Evolutionary conservation across 768 basidiomycete genomes (phyloP), one percentile per base, ranked within the genome.

Genomic region (Kwoniella dendrophila): DNA sequence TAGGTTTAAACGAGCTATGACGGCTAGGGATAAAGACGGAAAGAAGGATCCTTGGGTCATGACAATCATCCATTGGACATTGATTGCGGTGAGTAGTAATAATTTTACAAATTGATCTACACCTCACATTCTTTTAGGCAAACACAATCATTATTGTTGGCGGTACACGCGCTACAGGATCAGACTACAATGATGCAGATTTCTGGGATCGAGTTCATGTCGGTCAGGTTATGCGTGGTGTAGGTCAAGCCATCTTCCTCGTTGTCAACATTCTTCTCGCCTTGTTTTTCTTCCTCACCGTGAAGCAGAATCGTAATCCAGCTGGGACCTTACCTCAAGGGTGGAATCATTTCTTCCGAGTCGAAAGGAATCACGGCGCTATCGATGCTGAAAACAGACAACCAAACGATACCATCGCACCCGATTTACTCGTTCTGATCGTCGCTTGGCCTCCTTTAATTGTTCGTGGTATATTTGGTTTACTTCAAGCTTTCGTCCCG

Each of bases 161-260:
- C 3, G 58, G 58, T 20, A 59, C 58, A n/a, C 30, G 58, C 30
- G 58, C 48, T 10, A 59, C 58, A 18, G 58, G 58, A 20, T 38
- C 34, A 4, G 50, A 45, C 20, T 29, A 47, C 47, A 58, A 22
- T 40, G 40, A 64, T 36, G 33, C 20, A 22, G 43, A 62, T 41
- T 67, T 63, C 36, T 63, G 61, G 27, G 22, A 62, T 1, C 30
- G 52, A 3, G 41, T 60, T 0, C 57, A 53, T 33, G 53, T 38
- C 30, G 62, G 66, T 6, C 41, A 64, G n/a, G 43, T 53, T 18
- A 24, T 70, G 18, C 56, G 69, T 24, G 58, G 62, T 1, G 57
- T 52, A 41, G 69, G 69, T 8, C 57, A 59, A 38, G 66, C 62
- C 36, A 64, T 70, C 45, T 70, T 70, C 52, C 60, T 67, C 51